Evolutionary conservation across 108 stramenopile genomes (phyloP).

Genomic region (Bacterosira constricta): DNA sequence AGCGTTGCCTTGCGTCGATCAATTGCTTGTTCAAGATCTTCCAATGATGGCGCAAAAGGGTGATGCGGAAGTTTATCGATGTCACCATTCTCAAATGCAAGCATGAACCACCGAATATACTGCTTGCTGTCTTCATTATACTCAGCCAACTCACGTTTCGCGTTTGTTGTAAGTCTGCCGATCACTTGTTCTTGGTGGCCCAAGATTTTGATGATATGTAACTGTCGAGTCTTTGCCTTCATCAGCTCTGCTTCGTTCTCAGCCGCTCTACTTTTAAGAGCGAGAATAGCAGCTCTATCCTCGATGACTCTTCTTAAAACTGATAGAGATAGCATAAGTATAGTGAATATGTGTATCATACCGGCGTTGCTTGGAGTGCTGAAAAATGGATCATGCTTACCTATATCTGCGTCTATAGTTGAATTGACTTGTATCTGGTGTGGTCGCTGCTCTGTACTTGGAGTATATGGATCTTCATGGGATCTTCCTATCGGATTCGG

Average conservation of each 20-base stretch:
- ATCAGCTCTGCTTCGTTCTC: constrained; percentile 29
- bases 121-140: constrained; percentile 36
- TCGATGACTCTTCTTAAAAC: constrained; percentile 42
- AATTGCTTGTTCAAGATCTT: constrained; percentile 37
- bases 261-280: constrained; percentile 32
- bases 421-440: too few relatives aligned
- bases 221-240: constrained; percentile 29
- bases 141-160: constrained; percentile 25
- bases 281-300: constrained; percentile 34
- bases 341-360: too few relatives aligned
- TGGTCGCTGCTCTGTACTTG: too few relatives aligned
- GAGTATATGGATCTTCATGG: too few relatives aligned
- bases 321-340: too few relatives aligned
- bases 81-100: constrained; percentile 34
- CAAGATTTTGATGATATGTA: constrained; percentile 12
- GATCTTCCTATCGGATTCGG: too few relatives aligned
- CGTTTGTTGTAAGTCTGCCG: constrained; percentile 16
- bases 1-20: constrained; percentile 23
- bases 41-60: constrained; percentile 29
- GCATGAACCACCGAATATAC: constrained; percentile 32
- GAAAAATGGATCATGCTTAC: too few relatives aligned
- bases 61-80: constrained; percentile 32
- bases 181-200: constrained; percentile 14
- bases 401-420: too few relatives aligned
- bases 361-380: too few relatives aligned